Conservation (phyloP, 2,329 filamentous ascomycete genomes). For the Neofusicoccum sp. region DNA sequence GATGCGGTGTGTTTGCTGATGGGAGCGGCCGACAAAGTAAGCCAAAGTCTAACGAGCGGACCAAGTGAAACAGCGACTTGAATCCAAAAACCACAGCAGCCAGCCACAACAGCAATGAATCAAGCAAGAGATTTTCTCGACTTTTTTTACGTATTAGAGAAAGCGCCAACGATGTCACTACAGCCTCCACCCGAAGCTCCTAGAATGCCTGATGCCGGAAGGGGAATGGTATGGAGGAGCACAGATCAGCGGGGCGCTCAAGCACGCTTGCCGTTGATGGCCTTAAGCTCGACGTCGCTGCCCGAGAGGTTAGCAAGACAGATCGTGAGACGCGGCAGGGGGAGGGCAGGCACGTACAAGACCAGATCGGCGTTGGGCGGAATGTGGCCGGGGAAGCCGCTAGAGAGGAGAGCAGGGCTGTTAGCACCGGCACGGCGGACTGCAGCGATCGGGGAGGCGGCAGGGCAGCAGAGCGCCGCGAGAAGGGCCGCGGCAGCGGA, state of each 20-base stretch:
- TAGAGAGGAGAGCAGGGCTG: slow-evolving; percentile 34
- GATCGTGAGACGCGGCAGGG: background rate
- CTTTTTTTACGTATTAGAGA: background rate
- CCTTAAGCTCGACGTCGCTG: slow-evolving; percentile 69
- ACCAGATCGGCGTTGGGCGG: slow-evolving; percentile 72
- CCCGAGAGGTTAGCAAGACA: slow-evolving; percentile 1
- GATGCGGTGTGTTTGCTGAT: slow-evolving; percentile 6
- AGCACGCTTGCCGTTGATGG: slow-evolving; percentile 54
- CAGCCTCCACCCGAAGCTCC: slow-evolving; percentile 8
- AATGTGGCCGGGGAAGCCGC: slow-evolving; percentile 77
- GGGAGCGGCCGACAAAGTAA: background rate
- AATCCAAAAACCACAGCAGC: background rate
- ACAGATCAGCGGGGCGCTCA: slow-evolving; percentile 23
- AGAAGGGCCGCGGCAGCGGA: slow-evolving; percentile 3
- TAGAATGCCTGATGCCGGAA: slow-evolving; percentile 1
- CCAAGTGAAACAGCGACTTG: background rate
- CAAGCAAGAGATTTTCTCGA: background rate
- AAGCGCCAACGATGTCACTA: background rate
- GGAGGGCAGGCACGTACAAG: slow-evolving; percentile 63
- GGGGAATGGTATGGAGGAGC: background rate
- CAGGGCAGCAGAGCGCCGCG: slow-evolving; percentile 7
- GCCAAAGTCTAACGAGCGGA: background rate
- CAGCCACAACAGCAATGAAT: background rate
- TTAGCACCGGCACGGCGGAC: slow-evolving; percentile 24
- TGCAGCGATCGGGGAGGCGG: background rate